Conservation (phyloP, 176 grass and related monocot species). For the Carex myosuroides region DNA sequence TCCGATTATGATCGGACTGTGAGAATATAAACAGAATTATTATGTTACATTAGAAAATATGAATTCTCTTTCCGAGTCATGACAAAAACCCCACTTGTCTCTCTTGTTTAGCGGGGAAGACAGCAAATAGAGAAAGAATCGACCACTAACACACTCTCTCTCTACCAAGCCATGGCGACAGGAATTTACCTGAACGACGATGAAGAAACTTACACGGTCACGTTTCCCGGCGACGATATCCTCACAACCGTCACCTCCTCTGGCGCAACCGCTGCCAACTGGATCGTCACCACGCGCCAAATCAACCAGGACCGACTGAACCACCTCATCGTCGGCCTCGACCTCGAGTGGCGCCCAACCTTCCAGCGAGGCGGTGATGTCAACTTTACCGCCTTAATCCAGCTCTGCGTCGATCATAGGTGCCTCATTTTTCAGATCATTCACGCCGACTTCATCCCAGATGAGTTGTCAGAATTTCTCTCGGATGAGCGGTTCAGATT, state of each 20-base stretch:
- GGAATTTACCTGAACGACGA: constrained; percentile 23
- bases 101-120: too few relatives aligned
- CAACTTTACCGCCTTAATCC: constrained; percentile 39
- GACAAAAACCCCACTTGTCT: not conserved
- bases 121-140: not conserved
- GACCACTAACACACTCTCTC: not conserved
- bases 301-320: not conserved
- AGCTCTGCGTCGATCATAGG: constrained; percentile 51
- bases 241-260: constrained; percentile 41
- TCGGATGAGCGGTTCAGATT: constrained; percentile 24
- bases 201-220: constrained; percentile 4
- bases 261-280: constrained; percentile 7
- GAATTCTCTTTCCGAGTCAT: not conserved
- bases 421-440: constrained; percentile 50
- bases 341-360: constrained; percentile 49
- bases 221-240: constrained; percentile 32
- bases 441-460: constrained; percentile 27
- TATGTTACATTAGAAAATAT: too few relatives aligned
- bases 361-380: not conserved
- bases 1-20: too few relatives aligned
- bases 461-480: constrained; percentile 21
- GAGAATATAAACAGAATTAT: too few relatives aligned
- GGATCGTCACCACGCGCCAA: constrained; percentile 16
- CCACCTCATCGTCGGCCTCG: constrained; percentile 45
- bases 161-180: not conserved